phyloP scores from a whole-genome alignment of 768 basidiomycete genomes.

The Exsudoporus frostii region DNA sequence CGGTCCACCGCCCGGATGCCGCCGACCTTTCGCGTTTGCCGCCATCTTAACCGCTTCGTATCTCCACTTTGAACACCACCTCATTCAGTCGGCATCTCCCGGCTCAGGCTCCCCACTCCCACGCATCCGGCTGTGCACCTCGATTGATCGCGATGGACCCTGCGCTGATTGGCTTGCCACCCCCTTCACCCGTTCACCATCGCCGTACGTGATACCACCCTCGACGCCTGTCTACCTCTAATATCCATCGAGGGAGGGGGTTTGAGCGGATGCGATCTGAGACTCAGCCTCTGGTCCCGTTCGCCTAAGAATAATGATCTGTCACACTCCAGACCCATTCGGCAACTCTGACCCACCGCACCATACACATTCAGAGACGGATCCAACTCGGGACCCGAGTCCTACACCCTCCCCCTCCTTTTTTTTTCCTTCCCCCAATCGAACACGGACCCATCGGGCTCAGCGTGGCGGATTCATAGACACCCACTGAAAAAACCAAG shows the following conservation, averaged over 20 bases:
- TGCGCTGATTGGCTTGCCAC: slow-evolving; percentile 15
- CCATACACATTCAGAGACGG: not conserved
- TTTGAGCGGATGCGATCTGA: slow-evolving; percentile 15
- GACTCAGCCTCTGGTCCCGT: not conserved
- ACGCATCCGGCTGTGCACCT: slow-evolving; percentile 28
- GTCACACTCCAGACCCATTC: slow-evolving; percentile 17
- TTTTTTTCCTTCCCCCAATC: not conserved
- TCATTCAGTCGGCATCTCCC: slow-evolving; percentile 31
- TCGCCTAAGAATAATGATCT: slow-evolving; percentile 7
- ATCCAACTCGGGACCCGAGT: slow-evolving; percentile 11
- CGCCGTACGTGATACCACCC: slow-evolving; percentile 14
- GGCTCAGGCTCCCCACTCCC: slow-evolving; percentile 13
- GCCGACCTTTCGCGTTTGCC: slow-evolving; percentile 6
- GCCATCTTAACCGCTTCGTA: slow-evolving; percentile 14
- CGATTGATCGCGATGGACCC: slow-evolving; percentile 19
- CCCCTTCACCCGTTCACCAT: not conserved
- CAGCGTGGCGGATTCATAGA: not conserved
- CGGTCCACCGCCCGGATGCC: not conserved
- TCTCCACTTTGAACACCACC: slow-evolving; percentile 22
- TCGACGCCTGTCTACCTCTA: slow-evolving; percentile 14
- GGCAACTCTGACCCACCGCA: slow-evolving; percentile 16
- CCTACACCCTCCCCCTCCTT: not conserved
- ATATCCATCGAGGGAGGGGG: not conserved
- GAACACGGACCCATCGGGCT: not conserved
- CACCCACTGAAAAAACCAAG: not conserved